Evolutionary conservation across 2,329 filamentous ascomycete genomes (phyloP), one percentile per base, ranked within the genome.

Genomic region (Alternaria conjuncta): DNA sequence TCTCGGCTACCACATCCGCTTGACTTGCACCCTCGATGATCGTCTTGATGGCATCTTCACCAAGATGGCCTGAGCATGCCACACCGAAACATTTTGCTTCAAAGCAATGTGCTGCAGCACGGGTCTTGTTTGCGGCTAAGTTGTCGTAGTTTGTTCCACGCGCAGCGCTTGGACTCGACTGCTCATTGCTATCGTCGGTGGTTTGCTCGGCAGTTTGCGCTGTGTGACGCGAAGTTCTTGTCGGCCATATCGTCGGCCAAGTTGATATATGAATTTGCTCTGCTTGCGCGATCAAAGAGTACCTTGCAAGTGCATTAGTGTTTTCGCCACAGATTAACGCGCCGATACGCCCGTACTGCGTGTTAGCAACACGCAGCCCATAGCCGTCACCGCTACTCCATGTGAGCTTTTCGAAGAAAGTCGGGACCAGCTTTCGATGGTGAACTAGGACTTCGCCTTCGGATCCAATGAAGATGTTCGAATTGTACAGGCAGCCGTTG

Each of bases 81-180:
- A 88, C 81, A 0, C 86, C 86, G 50, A 87, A 88, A 46, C 82
- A 85, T 65, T 88, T 88, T 0, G 84, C 86, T 59, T 88, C 86
- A 65, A 88, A 88, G 65, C 85, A 87, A 70, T 88, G 86, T 0
- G 85, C 85, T 0, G 85, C 85, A 3, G 84, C 82, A 3, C 86
- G 77, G 0, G 78, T 85, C n/a, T 81, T 77, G 64, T 88, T 88
- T 0, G 86, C 86, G 0, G 82, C 78, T 2, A 87, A 76, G 63
- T 88, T 87, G 65, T 88, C 84, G 65, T 87, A 88, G 46, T 86
- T 84, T 66, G 36, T 51, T 41, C 36, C 51, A 18, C 36, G 30
- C 25, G 32, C 18, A 45, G 23, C 4, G 12, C 12, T 32, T 41
- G 32, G 23, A 20, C 30, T 43, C 26, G 44, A 12, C 36, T 43